Conservation (phyloP, 106 monocot species). For the Dioscorea dumetorum region DNA sequence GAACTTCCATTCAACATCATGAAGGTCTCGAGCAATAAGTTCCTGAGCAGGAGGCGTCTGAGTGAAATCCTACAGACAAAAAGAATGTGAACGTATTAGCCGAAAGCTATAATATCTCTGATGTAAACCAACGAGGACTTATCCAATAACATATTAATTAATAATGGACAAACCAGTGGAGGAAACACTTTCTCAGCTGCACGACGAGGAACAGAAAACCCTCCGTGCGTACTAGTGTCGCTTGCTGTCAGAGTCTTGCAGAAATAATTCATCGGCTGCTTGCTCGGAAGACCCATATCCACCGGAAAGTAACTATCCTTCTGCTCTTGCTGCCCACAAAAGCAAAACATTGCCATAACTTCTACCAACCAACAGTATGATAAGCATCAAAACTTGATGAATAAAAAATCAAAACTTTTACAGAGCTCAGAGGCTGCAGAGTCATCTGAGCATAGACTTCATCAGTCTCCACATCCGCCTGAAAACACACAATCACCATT, state of each 20-base stretch:
- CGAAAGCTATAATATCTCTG: no score
- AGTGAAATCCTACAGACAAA: constrained; percentile 51
- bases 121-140: no score
- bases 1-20: constrained; percentile 82
- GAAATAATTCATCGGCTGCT: constrained; percentile 98
- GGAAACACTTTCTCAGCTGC: constrained; percentile 98
- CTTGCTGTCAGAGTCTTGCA: constrained; percentile 98
- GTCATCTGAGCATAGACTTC: constrained; percentile 98
- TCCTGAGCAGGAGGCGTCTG: constrained; percentile 78
- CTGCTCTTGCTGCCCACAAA: constrained; percentile 66
- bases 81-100: background rate
- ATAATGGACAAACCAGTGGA: constrained; percentile 58
- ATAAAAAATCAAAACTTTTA: constrained; percentile 17
- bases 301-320: constrained; percentile 72
- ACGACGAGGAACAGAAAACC: constrained; percentile 96
- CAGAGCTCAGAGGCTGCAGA: constrained; percentile 69
- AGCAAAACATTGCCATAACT: constrained; percentile 4
- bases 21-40: constrained; percentile 70
- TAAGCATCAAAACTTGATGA: background rate
- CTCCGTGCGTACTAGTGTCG: constrained; percentile 97
- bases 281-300: constrained; percentile 85
- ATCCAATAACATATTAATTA: background rate
- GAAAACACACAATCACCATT: constrained; percentile 13
- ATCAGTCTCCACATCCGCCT: constrained; percentile 93
- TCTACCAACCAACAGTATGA: background rate